Evolutionary conservation across 2,329 filamentous ascomycete species (phyloP).

Genomic region (Microcyclosporella mali): DNA sequence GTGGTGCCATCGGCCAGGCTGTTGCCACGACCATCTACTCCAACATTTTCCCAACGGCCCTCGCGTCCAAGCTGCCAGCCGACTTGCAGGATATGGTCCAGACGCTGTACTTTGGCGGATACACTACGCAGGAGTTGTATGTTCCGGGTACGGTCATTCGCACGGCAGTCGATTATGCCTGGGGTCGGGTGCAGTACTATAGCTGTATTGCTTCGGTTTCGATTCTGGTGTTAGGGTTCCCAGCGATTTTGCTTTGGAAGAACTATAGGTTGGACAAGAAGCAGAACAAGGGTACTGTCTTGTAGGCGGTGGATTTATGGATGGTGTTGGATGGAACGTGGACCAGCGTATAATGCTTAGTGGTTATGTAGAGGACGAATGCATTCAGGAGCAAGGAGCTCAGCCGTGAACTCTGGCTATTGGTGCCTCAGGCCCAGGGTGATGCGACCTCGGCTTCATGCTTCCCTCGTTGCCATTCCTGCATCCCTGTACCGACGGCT

Average conservation of each 20-base stretch:
- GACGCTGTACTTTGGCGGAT: constrained; percentile 23
- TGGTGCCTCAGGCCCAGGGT: too few relatives aligned
- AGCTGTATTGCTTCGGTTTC: constrained; percentile 36
- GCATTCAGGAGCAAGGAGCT: too few relatives aligned
- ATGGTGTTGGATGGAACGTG: too few relatives aligned
- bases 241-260: constrained; percentile 31
- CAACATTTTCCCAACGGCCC: constrained; percentile 20
- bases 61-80: constrained; percentile 10
- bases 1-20: constrained; percentile 24
- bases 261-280: constrained; percentile 34
- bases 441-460: too few relatives aligned
- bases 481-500: too few relatives aligned
- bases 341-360: too few relatives aligned
- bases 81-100: constrained; percentile 25
- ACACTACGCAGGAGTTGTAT: constrained; percentile 28
- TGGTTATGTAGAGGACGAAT: too few relatives aligned
- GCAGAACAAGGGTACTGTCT: constrained; percentile 34
- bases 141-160: constrained; percentile 38
- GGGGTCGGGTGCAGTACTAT: constrained; percentile 42
- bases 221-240: constrained; percentile 29
- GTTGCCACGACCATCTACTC: constrained; percentile 29
- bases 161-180: constrained; percentile 41
- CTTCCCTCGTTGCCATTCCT: too few relatives aligned
- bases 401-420: too few relatives aligned
- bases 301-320: constrained; percentile 10